Evolutionary conservation across 2,329 filamentous ascomycete genomes (phyloP), one percentile per base, ranked within the genome.

Genomic region (Nemania serpens): DNA sequence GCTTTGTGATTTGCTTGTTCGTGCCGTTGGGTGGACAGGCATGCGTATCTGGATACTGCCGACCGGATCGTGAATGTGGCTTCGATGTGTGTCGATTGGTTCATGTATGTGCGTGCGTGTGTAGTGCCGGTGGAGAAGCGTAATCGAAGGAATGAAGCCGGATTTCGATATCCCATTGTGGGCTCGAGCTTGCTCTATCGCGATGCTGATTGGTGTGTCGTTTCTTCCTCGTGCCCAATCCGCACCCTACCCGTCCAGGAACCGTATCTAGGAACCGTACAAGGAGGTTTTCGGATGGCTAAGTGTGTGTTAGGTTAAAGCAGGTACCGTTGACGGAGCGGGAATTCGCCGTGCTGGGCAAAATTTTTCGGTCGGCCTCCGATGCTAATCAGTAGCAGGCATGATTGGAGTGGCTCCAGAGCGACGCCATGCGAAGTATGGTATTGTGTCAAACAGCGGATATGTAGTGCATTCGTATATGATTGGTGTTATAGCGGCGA

Each of bases 301-400:
- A 29, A 29, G 25, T 29, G 25, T 29, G 25, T 29, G 25, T 29
- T 29, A 7, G 25, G 7, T 29, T 29, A 29, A 29, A 29, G 25
- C 7, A 25, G 49, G 10, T 41, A 33, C 51, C 29, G 45, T 45
- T 52, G 47, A 42, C 13, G 48, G 43, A 52, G 22, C 52, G 45
- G 58, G 36, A 43, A 25, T 36, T 41, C n/a, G 17, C 39, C 45
- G 39, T 45, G 25, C 39, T 51, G n/a, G 43, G 37, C 37, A 43
- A 10, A 36, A 7, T 29, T 37, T 22, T 37, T 55, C 43, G 50
- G 46, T 57, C 55, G 22, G 47, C 39, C 58, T 51, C 55, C 43
- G 36, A 47, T 34, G 18, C 9, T 58, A 17, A 46, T 47, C 25
- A 39, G 15, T 29, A 36, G 45, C 22, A 36, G 34, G 11, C 33